Base-by-base conservation (phyloP, 306 rosid species). In the Cicer pinnatifidum region DNA sequence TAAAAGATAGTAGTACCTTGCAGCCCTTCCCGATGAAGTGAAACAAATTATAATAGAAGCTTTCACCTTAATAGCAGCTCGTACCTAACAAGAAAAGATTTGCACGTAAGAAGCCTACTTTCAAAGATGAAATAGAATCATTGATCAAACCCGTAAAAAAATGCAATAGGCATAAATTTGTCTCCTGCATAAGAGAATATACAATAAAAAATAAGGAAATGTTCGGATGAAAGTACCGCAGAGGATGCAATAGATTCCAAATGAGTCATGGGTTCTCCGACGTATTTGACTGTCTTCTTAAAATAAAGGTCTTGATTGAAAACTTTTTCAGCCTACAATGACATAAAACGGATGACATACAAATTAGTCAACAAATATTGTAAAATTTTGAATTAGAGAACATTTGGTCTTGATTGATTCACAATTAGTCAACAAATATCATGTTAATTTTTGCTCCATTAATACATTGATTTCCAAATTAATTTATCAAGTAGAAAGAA, bases 241-340 rank as follows among this genome's bases (percentile, higher is more conserved):
- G 99, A 90, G 69, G 99, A 95, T 63, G 99, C 99, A 87, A 95
- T 95, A 61, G 99, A 90, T 84, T 95, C 99, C 93, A 95, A 81
- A 86, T 95, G 99, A 63, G 96, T 82, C 99, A 95, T 91, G 28
- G 99, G 99, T 82, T 95, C 99, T 80, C 99, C 99, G 76, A 88
- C 97, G 76, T 68, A 83, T 82, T 92, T 95, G 82, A 90, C 96
- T 67, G 96, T 89, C 86, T 58, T 91, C 90, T 95, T 95, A 81
- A 95, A 95, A 83, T 90, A 95, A 79, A 88, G 71, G 77, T 92
- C 99, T 83, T 95, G 99, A 78, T 95, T 92, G 89, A 91, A 95
- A 82, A 95, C 99, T 86, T 95, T 95, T 86, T 92, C 99, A 33
- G 97, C 90, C 99, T 95, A 82, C 85, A 88, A 16, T 39, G 37